Percentiles rank a stretch among this genome's conserved stretches.
Evolutionary conservation across 495 filamentous ascomycete species (phyloP).

Genomic region (Glarea lozoyensis): DNA sequence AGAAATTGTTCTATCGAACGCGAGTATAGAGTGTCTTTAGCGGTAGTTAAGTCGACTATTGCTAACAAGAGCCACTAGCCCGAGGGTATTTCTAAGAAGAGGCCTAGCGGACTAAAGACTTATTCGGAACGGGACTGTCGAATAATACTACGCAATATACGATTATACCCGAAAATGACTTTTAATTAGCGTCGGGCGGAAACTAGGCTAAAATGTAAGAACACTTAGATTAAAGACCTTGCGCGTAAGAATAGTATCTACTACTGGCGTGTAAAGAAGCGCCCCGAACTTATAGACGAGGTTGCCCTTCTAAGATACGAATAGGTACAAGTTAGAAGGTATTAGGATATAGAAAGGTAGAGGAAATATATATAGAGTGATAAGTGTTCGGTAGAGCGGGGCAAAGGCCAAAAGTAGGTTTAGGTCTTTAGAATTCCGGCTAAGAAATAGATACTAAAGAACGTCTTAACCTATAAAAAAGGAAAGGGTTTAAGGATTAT

Average conservation of each 20-base stretch:
- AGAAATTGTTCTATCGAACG: background rate
- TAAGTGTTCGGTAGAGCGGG: conserved; percentile 17
- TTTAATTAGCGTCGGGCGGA: background rate
- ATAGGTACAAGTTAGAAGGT: conserved; percentile 5
- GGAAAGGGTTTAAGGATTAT: conserved; percentile 18
- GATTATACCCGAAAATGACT: background rate
- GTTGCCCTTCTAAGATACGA: conserved; percentile 6
- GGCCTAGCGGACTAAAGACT: background rate
- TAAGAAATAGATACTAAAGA: conserved; percentile 15
- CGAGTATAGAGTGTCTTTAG: background rate
- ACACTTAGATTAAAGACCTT: conserved; percentile 5
- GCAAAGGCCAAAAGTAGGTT: conserved; percentile 7
- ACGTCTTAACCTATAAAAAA: conserved; percentile 16
- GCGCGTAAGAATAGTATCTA: background rate
- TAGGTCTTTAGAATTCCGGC: conserved; percentile 11
- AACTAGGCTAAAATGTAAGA: conserved; percentile 2
- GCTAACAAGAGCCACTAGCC: background rate
- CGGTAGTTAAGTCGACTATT: background rate
- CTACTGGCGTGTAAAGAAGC: conserved; percentile 7
- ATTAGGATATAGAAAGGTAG: conserved; percentile 7
- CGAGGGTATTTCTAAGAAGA: background rate
- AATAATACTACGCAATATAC: background rate
- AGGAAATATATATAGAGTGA: conserved; percentile 19
- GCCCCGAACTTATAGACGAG: conserved; percentile 8
- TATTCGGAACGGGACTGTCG: conserved; percentile 1